Conservation (phyloP, 1,284 basidiomycete genomes). For the Omphalotus olearius region DNA sequence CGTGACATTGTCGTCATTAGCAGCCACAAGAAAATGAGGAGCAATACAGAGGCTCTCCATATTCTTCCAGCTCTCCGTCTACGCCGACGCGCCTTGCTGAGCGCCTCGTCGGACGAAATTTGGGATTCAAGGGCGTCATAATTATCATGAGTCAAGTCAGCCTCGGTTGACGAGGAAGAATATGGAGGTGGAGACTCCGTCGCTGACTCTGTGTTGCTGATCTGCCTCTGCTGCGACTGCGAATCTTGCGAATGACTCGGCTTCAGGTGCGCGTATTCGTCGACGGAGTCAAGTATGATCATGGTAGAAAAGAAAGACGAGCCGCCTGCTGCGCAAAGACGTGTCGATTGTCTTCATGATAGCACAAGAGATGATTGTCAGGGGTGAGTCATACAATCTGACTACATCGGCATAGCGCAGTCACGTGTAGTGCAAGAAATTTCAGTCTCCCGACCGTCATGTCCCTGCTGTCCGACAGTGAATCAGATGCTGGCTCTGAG, state of each 20-base stretch:
- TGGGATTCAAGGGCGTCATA: background rate
- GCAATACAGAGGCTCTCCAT: no score
- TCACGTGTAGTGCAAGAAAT: background rate
- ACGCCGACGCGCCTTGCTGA: no score
- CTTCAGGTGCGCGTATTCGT: background rate
- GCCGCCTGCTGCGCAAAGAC: background rate
- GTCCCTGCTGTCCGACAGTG: constrained; percentile 44
- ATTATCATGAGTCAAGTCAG: background rate
- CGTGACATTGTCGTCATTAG: no score
- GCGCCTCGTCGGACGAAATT: background rate
- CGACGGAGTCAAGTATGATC: constrained; percentile 7
- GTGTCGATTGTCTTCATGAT: background rate
- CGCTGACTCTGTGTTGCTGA: background rate
- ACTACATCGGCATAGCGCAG: background rate
- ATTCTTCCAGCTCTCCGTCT: no score
- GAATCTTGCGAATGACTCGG: background rate
- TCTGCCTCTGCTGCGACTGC: background rate
- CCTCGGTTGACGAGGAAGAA: background rate
- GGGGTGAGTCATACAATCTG: background rate
- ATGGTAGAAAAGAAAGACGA: constrained; percentile 3
- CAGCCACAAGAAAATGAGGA: no score
- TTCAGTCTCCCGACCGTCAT: background rate
- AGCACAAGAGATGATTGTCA: background rate
- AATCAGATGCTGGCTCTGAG: constrained; percentile 37
- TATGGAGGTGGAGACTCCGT: background rate